Evolutionary conservation across 2,329 filamentous ascomycete species (phyloP).

Genomic region (Trichoderma gracile): DNA sequence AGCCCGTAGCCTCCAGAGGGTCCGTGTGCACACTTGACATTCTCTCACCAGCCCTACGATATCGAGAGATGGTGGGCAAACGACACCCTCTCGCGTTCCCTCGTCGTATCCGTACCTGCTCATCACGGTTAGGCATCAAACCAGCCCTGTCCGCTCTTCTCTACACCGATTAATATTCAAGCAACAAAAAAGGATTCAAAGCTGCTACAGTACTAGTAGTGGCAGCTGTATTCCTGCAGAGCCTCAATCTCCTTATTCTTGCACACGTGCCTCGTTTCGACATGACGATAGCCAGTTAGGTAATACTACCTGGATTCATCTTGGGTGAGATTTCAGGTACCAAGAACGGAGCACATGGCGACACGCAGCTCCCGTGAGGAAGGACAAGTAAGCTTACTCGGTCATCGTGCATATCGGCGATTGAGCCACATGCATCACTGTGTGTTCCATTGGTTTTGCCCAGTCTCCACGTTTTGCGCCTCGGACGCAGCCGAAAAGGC

Average conservation of each 20-base stretch:
- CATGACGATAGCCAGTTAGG: neutral
- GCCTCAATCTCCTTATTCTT: neutral
- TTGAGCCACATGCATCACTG: neutral
- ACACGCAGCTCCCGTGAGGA: neutral
- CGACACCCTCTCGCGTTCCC: neutral
- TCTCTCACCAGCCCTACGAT: neutral
- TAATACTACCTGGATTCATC: no score
- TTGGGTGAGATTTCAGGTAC: no score
- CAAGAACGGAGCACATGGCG: neutral
- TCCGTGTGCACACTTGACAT: neutral
- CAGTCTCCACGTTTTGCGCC: neutral
- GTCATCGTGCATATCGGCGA: neutral
- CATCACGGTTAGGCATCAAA: no score
- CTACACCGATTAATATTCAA: neutral
- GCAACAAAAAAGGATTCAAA: neutral
- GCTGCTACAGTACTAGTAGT: neutral
- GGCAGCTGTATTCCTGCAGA: neutral
- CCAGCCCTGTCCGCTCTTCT: neutral
- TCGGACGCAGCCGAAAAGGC: neutral
- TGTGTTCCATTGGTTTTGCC: no score
- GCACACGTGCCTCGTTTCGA: neutral
- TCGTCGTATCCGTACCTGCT: neutral
- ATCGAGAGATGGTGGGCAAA: neutral
- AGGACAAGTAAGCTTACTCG: constrained; percentile 1
- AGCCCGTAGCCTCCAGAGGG: no score